Conservation (phyloP, 1,139 yeast species). For the Pneumocystis jirovecii region DNA sequence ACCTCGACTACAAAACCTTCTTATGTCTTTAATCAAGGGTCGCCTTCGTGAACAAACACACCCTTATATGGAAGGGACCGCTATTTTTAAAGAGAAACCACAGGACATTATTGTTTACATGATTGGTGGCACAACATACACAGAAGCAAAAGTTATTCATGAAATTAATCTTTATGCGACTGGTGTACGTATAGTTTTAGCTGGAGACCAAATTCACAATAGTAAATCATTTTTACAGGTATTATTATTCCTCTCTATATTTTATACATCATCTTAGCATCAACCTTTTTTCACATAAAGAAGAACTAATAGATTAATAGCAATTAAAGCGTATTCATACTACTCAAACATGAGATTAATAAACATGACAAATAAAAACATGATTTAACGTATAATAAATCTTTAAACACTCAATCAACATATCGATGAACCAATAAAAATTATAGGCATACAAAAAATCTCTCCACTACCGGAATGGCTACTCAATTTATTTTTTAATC, state of each 20-base stretch:
- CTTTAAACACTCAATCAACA: too few relatives aligned
- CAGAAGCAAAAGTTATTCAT: constrained; percentile 71
- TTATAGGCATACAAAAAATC: too few relatives aligned
- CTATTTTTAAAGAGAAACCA: constrained; percentile 29
- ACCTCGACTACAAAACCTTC: constrained; percentile 49
- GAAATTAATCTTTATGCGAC: constrained; percentile 40
- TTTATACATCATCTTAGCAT: not conserved
- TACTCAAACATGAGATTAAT: not conserved
- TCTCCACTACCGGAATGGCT: too few relatives aligned
- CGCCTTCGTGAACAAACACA: constrained; percentile 34
- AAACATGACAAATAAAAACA: not conserved
- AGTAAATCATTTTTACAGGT: constrained; percentile 21
- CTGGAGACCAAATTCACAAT: constrained; percentile 62
- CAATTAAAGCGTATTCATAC: not conserved
- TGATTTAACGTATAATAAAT: not conserved
- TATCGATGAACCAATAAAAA: too few relatives aligned
- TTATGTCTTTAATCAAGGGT: constrained; percentile 38
- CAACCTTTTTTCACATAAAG: not conserved
- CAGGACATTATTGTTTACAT: constrained; percentile 71
- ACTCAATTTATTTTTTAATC: too few relatives aligned
- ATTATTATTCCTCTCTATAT: not conserved
- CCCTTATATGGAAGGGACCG: constrained; percentile 36
- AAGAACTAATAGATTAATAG: not conserved
- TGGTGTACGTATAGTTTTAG: constrained; percentile 47
- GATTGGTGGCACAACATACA: constrained; percentile 84